Percentiles rank a stretch among this genome's conserved stretches.
phyloP scores from a whole-genome alignment of 345 rosid genomes.

The Kandelia obovata region DNA sequence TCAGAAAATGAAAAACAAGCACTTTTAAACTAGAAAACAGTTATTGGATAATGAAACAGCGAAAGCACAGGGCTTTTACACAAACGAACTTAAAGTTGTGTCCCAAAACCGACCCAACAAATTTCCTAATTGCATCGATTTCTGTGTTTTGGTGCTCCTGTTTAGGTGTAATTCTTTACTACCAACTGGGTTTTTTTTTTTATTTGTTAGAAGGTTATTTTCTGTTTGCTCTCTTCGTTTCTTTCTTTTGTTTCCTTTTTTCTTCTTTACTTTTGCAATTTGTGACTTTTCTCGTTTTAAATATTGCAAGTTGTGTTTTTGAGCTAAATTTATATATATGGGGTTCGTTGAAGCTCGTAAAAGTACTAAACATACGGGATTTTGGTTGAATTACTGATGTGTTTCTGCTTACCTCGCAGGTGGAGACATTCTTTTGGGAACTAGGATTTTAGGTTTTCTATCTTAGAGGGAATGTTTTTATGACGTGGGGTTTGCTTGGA shows the following conservation, averaged over 20 bases:
- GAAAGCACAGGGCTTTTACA: too few relatives aligned
- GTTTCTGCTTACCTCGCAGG: conserved; percentile 15
- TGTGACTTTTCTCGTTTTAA: not conserved
- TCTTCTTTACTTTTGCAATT: not conserved
- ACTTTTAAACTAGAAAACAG: too few relatives aligned
- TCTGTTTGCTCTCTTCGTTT: not conserved
- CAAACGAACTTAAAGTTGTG: too few relatives aligned
- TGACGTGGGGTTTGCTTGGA: conserved; percentile 18
- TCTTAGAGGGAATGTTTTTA: conserved; percentile 19
- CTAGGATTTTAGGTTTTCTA: conserved; percentile 25
- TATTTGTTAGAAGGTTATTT: not conserved
- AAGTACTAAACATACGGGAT: not conserved
- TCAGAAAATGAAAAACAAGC: too few relatives aligned
- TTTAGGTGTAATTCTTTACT: not conserved
- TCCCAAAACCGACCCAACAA: too few relatives aligned
- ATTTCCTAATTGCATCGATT: not conserved
- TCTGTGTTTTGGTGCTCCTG: not conserved
- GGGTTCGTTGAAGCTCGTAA: not conserved
- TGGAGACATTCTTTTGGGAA: conserved; percentile 6
- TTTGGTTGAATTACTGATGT: not conserved
- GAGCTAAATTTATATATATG: not conserved
- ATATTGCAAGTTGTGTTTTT: not conserved
- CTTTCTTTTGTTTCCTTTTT: not conserved
- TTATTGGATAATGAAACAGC: too few relatives aligned
- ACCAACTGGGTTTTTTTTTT: not conserved